phyloP scores from a whole-genome alignment of 2,329 filamentous ascomycete genomes.

The Aspergillus fischeri region DNA sequence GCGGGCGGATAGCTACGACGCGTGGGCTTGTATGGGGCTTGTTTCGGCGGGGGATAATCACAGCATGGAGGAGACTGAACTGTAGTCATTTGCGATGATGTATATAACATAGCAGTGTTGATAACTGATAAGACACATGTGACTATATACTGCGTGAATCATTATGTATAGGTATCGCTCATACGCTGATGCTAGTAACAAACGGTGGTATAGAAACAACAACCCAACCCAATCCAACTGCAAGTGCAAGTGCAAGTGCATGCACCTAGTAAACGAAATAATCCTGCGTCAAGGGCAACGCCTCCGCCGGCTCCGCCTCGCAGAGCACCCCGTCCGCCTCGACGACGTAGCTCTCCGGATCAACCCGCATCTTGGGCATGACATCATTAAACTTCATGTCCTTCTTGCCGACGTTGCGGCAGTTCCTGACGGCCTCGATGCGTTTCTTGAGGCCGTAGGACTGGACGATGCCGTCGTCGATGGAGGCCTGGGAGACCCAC shows the following conservation, averaged over 20 bases:
- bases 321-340: constrained; percentile 77
- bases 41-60: constrained; percentile 44
- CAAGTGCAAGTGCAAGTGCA: neutral
- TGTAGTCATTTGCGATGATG: constrained; percentile 19
- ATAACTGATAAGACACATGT: neutral
- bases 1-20: constrained; percentile 39
- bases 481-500: constrained; percentile 73
- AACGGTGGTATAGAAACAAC: neutral
- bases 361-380: constrained; percentile 84
- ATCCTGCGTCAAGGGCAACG: constrained; percentile 69
- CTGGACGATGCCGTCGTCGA: constrained; percentile 63
- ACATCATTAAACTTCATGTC: constrained; percentile 88
- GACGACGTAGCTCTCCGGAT: constrained; percentile 84
- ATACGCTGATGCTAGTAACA: neutral
- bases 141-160: neutral
- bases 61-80: constrained; percentile 38
- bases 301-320: constrained; percentile 65
- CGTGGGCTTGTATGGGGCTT: constrained; percentile 40
- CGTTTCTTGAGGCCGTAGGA: constrained; percentile 73
- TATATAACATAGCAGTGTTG: neutral
- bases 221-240: neutral
- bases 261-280: constrained; percentile 17
- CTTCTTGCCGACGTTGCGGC: constrained; percentile 69
- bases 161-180: neutral
- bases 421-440: constrained; percentile 73